Evolutionary conservation across 257 asterid species (phyloP).

Genomic region (Salvia splendens): DNA sequence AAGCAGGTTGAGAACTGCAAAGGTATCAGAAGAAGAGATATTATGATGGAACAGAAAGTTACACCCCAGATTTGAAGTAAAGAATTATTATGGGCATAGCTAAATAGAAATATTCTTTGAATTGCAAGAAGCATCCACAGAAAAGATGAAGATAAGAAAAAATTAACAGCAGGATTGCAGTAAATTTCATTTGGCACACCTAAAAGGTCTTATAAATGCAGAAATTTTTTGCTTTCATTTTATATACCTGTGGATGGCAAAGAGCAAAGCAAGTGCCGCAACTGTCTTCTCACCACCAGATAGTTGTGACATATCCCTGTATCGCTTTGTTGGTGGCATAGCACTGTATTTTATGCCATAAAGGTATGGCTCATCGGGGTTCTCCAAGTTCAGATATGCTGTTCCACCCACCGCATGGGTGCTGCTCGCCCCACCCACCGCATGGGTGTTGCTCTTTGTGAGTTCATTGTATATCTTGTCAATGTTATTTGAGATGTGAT

Average conservation of each 20-base stretch:
- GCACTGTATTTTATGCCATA: slow-evolving; percentile 93
- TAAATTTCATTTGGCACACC: slow-evolving; percentile 1
- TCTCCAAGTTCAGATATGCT: slow-evolving; percentile 85
- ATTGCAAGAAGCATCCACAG: slow-evolving; percentile 5
- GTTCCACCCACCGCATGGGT: slow-evolving; percentile 97
- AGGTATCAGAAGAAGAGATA: not conserved
- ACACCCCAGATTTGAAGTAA: slow-evolving; percentile 5
- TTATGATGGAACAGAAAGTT: slow-evolving; percentile 1
- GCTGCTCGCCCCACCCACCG: slow-evolving; percentile 62
- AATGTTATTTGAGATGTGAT: slow-evolving; percentile 76
- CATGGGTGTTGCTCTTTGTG: slow-evolving; percentile 65
- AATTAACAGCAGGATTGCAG: slow-evolving; percentile 15
- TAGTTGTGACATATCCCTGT: slow-evolving; percentile 89
- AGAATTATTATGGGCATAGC: not conserved
- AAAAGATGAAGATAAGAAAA: not conserved
- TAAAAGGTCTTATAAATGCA: not conserved
- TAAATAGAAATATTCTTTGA: not conserved
- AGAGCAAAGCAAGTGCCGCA: slow-evolving; percentile 97
- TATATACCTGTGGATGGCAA: slow-evolving; percentile 87
- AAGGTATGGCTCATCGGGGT: slow-evolving; percentile 91
- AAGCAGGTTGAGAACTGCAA: slow-evolving; percentile 11
- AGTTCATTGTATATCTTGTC: slow-evolving; percentile 94
- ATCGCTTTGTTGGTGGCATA: slow-evolving; percentile 98
- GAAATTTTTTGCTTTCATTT: slow-evolving; percentile 1
- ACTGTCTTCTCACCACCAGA: slow-evolving; percentile 99